Conservation (phyloP, 2,329 filamentous ascomycete genomes). For the Claviceps purpurea region DNA sequence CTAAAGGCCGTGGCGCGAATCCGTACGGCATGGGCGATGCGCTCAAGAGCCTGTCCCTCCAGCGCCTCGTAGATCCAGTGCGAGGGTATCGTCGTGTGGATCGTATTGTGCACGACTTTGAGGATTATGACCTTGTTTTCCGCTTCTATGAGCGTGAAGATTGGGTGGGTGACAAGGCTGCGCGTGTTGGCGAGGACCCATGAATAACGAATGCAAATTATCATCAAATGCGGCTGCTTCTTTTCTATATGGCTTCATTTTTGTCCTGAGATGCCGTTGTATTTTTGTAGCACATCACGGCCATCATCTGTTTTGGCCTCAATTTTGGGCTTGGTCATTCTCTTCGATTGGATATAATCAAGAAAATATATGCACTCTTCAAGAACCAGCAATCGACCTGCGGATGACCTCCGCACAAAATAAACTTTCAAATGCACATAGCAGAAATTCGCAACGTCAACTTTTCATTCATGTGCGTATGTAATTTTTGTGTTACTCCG, state of each 20-base stretch:
- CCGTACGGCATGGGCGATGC: slow-evolving; percentile 27
- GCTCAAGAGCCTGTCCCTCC: slow-evolving; percentile 22
- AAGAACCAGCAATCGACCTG: too few species aligned
- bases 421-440: too few species aligned
- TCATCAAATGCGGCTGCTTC: slow-evolving; percentile 13
- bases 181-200: slow-evolving; percentile 39
- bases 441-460: too few species aligned
- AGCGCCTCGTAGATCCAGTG: slow-evolving; percentile 59
- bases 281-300: too few species aligned
- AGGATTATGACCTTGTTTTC: slow-evolving; percentile 95
- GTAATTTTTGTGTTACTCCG: too few species aligned
- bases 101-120: slow-evolving; percentile 91
- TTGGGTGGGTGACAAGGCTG: slow-evolving; percentile 43
- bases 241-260: background rate
- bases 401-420: too few species aligned
- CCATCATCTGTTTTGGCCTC: too few species aligned
- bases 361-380: too few species aligned
- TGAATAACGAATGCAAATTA: background rate
- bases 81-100: slow-evolving; percentile 81
- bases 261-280: background rate
- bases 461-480: too few species aligned
- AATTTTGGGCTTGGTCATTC: too few species aligned
- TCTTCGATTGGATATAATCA: too few species aligned
- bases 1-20: slow-evolving; percentile 46
- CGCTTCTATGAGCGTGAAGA: slow-evolving; percentile 89